Evolutionary conservation across 192 early-diverging fungal species (phyloP), one percentile per base, ranked within the genome.

Genomic region (Tieghemiomyces parasiticus): DNA sequence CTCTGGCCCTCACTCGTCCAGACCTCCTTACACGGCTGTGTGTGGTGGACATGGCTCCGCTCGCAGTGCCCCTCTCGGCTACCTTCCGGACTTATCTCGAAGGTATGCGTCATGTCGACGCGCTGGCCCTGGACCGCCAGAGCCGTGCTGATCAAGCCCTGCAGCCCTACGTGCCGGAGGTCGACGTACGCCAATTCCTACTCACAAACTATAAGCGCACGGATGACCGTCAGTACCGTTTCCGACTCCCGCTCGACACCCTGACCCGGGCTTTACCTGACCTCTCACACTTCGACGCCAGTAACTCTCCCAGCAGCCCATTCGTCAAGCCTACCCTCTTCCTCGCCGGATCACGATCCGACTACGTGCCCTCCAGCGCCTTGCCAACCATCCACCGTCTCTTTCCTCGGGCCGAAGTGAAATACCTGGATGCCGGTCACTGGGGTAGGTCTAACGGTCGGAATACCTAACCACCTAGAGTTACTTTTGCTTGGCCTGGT

Each of bases 191-290:
- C 0, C 84, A 87, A 61, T 97, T 97, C 65, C 64, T 97, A 64
- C 71, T 93, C 31, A 97, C 95, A 10, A 97, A 97, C 67, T 77
- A 95, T 64, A 91, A 88, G 60, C 52, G 70, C 44, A 58, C 62
- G 1, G 56, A 70, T 0, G 61, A 47, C 0, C 70, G 66, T 20
- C 51, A 62, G 4, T 84, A 87, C 56, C 66, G 66, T 30, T 89
- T 84, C 47, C 75, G 92, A 22, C 71, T 93, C 26, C 92, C 92
- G 13, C 66, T 93, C 26, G 67, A 77, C n/a, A 75, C 80, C 0
- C 59, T 97, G 4, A 76, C 74, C 10, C 51, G 75, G 35, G 77
- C 80, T 3, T 63, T 88, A 10, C 59, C 51, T 4, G 64, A 65
- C 1, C 63, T 88, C 16, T 78, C 78, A 31, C 63, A 55, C 2